A percentile compares a stretch with the other conserved stretches of the same genome.
These are phyloP conservation scores for Fragaria vesca DNA, from an alignment of 306 rosid genomes.

Conservation along the genomic window DNA sequence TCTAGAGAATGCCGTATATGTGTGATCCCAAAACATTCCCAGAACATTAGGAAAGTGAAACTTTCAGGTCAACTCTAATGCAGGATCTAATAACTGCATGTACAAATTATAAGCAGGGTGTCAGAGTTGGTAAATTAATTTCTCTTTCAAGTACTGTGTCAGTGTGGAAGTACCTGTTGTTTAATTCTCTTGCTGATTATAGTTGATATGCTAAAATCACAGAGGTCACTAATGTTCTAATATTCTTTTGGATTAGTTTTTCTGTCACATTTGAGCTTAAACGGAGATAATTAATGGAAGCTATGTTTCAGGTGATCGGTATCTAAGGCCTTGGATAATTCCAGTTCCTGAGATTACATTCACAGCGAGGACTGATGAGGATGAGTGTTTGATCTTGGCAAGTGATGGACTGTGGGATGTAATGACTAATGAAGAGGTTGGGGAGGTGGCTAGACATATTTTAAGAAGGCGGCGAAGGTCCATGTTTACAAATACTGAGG, in stretches of 20 bases:
- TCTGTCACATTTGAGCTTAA: background rate
- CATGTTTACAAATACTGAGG: constrained; percentile 27
- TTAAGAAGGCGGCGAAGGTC: constrained; percentile 61
- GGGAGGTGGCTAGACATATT: constrained; percentile 66
- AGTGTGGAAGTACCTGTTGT: background rate
- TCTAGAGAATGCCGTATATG: background rate
- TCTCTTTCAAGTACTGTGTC: background rate
- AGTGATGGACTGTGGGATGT: constrained; percentile 94
- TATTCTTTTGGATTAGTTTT: background rate
- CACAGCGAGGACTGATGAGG: constrained; percentile 64
- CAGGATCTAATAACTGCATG: background rate
- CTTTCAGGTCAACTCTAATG: background rate
- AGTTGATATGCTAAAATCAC: background rate
- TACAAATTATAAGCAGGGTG: background rate
- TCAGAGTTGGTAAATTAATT: background rate
- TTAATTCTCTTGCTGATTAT: background rate
- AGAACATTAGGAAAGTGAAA: background rate
- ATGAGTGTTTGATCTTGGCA: constrained; percentile 74
- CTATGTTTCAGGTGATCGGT: constrained; percentile 66
- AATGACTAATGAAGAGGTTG: constrained; percentile 76
- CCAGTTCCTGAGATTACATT: constrained; percentile 77
- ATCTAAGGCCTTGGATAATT: constrained; percentile 82
- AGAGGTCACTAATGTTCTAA: background rate
- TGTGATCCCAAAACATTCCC: constrained; percentile 2
- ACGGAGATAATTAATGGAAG: background rate